Conservation (phyloP, 73 alveolate genomes). For the Effrenium voratum region DNA sequence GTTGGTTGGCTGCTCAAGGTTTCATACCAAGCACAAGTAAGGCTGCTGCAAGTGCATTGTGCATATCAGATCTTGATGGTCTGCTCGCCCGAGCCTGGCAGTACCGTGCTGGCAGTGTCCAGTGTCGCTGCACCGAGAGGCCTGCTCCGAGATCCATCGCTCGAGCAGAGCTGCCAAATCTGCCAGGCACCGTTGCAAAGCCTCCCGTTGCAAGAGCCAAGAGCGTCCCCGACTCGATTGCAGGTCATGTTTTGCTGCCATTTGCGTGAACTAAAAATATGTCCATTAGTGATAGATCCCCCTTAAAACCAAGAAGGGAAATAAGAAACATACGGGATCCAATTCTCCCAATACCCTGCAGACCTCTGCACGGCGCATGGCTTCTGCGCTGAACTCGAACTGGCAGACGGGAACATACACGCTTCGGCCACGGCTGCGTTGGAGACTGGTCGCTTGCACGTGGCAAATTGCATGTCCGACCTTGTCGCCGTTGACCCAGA, state of each 20-base stretch:
- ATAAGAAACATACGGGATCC: too few relatives aligned
- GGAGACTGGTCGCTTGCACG: too few relatives aligned
- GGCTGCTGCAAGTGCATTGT: slow-evolving; percentile 30
- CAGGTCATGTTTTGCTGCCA: too few relatives aligned
- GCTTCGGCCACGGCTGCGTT: neutral
- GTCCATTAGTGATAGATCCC: too few relatives aligned
- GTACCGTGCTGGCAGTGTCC: neutral
- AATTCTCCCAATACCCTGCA: too few relatives aligned
- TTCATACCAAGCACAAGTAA: neutral
- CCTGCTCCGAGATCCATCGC: slow-evolving; percentile 80
- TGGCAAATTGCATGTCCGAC: neutral
- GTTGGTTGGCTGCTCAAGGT: too few relatives aligned
- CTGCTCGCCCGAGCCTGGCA: slow-evolving; percentile 25
- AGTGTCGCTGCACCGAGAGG: too few relatives aligned
- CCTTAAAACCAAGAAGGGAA: too few relatives aligned
- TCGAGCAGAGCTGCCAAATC: slow-evolving; percentile 69
- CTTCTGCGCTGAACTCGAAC: slow-evolving; percentile 88
- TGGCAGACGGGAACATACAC: neutral
- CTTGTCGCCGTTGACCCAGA: slow-evolving; percentile 91
- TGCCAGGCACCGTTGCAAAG: slow-evolving; percentile 76
- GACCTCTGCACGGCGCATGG: slow-evolving; percentile 91
- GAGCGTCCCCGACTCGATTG: too few relatives aligned
- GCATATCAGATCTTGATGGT: slow-evolving; percentile 60
- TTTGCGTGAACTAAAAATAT: too few relatives aligned
- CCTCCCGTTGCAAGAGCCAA: too few relatives aligned